Percentiles rank a stretch among this genome's conserved stretches.
These are phyloP conservation scores for Paxillus ammoniavirescens DNA, from an alignment of 768 basidiomycete species.

Conservation along the genomic window DNA sequence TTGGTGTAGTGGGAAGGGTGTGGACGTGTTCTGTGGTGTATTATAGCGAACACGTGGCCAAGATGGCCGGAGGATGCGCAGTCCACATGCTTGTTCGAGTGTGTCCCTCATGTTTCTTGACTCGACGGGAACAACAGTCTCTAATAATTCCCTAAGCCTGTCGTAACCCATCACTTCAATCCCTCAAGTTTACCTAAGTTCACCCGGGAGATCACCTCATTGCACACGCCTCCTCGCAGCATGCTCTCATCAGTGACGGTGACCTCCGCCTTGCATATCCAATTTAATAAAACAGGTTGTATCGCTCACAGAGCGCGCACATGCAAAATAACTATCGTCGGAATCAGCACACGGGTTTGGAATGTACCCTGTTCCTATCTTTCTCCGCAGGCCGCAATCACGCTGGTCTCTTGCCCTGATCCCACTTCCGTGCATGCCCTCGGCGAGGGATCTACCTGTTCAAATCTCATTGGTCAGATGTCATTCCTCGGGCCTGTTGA, in stretches of 20 bases:
- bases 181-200: neutral
- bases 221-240: neutral
- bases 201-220: constrained; percentile 1
- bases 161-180: neutral
- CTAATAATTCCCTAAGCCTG: neutral
- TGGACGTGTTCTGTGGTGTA: constrained; percentile 14
- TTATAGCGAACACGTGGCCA: constrained; percentile 13
- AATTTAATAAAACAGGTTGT: constrained; percentile 3
- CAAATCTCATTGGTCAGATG: neutral
- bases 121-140: constrained; percentile 1
- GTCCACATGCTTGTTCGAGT: constrained; percentile 11
- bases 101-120: constrained; percentile 8
- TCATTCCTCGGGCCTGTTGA: neutral
- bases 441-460: neutral
- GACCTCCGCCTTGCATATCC: neutral
- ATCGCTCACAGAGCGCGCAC: constrained; percentile 2
- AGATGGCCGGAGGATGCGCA: constrained; percentile 1
- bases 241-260: neutral
- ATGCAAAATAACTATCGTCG: constrained; percentile 3
- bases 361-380: constrained; percentile 4
- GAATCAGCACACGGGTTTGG: constrained; percentile 6
- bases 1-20: constrained; percentile 14
- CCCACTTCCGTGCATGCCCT: neutral
- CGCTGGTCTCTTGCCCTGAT: neutral
- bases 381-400: constrained; percentile 7